phyloP scores from a whole-genome alignment of 106 monocot genomes.

The Dendrobium chrysotoxum region DNA sequence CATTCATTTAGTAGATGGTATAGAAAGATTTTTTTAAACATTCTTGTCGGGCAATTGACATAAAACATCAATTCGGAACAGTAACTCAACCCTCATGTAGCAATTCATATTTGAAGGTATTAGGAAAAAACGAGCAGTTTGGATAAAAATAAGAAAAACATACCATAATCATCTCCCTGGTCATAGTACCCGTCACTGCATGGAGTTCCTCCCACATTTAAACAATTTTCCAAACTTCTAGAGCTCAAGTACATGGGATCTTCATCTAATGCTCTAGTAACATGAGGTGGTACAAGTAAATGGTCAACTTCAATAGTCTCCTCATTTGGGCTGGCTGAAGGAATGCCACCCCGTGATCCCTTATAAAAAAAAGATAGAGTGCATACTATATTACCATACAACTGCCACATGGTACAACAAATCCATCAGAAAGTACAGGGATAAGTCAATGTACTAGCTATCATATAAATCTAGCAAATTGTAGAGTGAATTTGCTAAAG shows the following conservation, averaged over 20 bases:
- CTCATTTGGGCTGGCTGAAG: constrained; percentile 5
- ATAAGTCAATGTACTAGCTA: neutral
- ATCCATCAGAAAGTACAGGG: neutral
- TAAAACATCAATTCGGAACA: no score
- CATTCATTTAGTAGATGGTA: no score
- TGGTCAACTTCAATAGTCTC: constrained; percentile 16
- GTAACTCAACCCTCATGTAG: neutral
- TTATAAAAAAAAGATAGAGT: constrained; percentile 3
- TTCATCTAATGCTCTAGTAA: neutral
- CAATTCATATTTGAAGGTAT: neutral
- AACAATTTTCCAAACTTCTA: neutral
- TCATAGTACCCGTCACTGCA: neutral
- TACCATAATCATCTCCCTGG: constrained; percentile 6
- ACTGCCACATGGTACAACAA: neutral
- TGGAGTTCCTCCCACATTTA: constrained; percentile 8
- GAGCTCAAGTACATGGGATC: constrained; percentile 9
- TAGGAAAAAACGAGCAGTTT: neutral
- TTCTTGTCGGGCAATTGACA: no score
- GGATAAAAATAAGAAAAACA: neutral
- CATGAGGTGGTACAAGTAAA: constrained; percentile 17
- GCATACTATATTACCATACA: neutral
- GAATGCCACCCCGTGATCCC: constrained; percentile 12
- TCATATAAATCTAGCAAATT: no score
- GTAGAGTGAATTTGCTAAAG: no score
- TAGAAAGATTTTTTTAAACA: no score